Conservation (phyloP, 495 filamentous ascomycete genomes). For the Rhypophila decipiens region DNA sequence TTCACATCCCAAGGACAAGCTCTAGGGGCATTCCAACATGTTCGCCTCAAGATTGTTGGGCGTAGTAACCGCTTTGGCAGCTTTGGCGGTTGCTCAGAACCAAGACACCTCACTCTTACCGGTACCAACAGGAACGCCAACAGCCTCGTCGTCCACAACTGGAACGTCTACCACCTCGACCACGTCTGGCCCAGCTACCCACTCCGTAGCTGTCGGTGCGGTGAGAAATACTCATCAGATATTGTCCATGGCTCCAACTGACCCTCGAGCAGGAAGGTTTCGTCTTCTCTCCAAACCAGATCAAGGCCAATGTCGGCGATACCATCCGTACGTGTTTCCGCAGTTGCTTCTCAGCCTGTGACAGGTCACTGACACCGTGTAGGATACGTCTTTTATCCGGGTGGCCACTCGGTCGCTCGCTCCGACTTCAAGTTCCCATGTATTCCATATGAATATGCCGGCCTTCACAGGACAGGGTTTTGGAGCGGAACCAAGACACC, state of each 20-base stretch:
- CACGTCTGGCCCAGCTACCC: neutral
- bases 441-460: slow-evolving; percentile 50
- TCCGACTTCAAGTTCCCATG: slow-evolving; percentile 51
- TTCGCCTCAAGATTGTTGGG: neutral
- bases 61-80: slow-evolving; percentile 7
- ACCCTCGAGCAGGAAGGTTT: slow-evolving; percentile 20
- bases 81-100: neutral
- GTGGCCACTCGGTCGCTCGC: slow-evolving; percentile 52
- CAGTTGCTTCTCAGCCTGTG: neutral
- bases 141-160: neutral
- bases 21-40: slow-evolving; percentile 7
- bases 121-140: neutral
- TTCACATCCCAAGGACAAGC: neutral
- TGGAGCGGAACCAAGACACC: slow-evolving; percentile 37
- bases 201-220: slow-evolving; percentile 17
- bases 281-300: slow-evolving; percentile 26
- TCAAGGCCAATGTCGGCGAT: slow-evolving; percentile 31
- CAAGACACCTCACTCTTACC: too few relatives aligned
- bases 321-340: slow-evolving; percentile 24
- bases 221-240: slow-evolving; percentile 12
- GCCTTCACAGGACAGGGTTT: slow-evolving; percentile 37
- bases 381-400: slow-evolving; percentile 54
- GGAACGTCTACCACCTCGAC: slow-evolving; percentile 6
- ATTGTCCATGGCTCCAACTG: neutral
- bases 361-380: slow-evolving; percentile 5